These are phyloP conservation scores for Fusarium mangiferae DNA, from an alignment of 2,329 filamentous ascomycete genomes.

Conservation along the genomic window DNA sequence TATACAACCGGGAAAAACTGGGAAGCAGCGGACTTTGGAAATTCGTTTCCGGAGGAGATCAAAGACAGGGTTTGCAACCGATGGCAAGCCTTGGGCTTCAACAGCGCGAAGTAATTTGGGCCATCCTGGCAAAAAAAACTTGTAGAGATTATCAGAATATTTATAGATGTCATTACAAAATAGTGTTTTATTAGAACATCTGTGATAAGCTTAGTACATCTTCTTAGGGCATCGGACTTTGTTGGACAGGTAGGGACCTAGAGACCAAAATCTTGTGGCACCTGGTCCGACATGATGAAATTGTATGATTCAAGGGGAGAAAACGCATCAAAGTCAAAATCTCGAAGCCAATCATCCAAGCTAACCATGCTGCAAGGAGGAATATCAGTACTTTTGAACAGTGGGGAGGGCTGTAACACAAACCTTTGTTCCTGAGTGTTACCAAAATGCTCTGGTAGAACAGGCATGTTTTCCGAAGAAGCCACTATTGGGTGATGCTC, in stretches of 20 bases:
- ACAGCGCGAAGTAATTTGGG: background rate
- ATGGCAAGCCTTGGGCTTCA: conserved; percentile 8
- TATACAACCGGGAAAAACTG: conserved; percentile 51
- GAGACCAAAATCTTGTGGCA: background rate
- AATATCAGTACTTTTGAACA: background rate
- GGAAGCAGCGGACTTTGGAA: conserved; percentile 45
- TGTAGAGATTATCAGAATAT: background rate
- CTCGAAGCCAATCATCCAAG: conserved; percentile 28
- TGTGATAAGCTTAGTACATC: background rate
- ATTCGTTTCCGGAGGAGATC: conserved; percentile 46
- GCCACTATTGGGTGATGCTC: background rate
- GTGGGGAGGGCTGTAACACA: background rate
- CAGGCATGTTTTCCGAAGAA: background rate
- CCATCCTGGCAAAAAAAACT: background rate
- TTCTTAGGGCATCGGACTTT: background rate
- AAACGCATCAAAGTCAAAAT: conserved; percentile 25
- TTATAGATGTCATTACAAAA: no score
- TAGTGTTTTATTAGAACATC: background rate
- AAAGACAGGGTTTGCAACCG: background rate
- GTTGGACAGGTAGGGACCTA: background rate
- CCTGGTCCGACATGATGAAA: conserved; percentile 29
- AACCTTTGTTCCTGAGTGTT: conserved; percentile 4
- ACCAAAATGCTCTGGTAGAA: background rate
- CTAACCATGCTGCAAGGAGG: background rate
- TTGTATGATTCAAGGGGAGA: conserved; percentile 31